Conservation (phyloP, 768 basidiomycete species). For the Mycena olivaceomarginata region DNA sequence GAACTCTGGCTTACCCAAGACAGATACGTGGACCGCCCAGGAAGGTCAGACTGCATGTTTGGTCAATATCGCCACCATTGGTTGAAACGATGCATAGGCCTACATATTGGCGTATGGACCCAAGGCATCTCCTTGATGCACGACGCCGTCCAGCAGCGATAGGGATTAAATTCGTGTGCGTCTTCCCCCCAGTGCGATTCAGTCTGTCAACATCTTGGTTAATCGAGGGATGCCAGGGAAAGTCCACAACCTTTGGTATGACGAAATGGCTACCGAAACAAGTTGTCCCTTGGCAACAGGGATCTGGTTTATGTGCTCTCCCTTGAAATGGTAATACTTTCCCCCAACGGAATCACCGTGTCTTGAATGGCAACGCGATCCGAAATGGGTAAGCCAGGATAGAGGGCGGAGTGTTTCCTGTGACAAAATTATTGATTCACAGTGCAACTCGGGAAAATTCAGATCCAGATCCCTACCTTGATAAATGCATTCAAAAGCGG, state of each 20-base stretch:
- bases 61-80: neutral
- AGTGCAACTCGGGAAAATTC: neutral
- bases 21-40: conserved; percentile 36
- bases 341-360: conserved; percentile 15
- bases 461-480: conserved; percentile 5
- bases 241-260: conserved; percentile 29
- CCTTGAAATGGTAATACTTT: neutral
- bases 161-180: conserved; percentile 25
- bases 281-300: conserved; percentile 30
- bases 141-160: conserved; percentile 16
- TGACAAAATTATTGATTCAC: neutral
- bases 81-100: neutral
- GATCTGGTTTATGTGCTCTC: conserved; percentile 1
- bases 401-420: conserved; percentile 37
- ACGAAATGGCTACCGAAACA: neutral
- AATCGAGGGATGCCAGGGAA: too few species aligned
- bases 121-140: neutral
- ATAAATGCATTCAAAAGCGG: conserved; percentile 39
- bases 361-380: conserved; percentile 29
- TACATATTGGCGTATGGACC: conserved; percentile 42
- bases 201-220: neutral
- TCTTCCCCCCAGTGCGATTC: conserved; percentile 33
- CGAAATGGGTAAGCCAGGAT: conserved; percentile 22
- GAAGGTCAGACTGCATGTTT: conserved; percentile 22
- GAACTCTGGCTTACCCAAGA: conserved; percentile 15